Percentiles rank a stretch among this genome's conserved stretches.
Conservation (phyloP, 139 green algal genomes). For the Dunaliella primolecta region DNA sequence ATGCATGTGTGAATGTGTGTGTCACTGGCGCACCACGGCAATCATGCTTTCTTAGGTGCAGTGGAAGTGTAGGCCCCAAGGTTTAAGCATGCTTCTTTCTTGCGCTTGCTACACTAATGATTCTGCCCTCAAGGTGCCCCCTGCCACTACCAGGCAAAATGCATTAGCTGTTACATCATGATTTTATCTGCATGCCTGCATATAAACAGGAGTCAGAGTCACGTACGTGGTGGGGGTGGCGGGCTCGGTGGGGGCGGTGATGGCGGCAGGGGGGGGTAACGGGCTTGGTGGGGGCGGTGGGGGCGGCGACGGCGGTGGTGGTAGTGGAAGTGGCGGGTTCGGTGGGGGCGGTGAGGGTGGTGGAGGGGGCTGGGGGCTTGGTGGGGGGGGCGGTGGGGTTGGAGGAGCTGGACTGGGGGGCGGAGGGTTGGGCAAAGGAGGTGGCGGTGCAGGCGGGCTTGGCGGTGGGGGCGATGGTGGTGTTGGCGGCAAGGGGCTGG, state of each 20-base stretch:
- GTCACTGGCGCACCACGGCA: no score
- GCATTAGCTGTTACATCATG: no score
- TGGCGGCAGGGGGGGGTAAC: not conserved
- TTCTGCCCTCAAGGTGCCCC: no score
- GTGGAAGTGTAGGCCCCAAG: no score
- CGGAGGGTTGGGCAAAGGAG: not conserved
- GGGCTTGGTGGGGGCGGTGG: not conserved
- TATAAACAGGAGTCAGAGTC: no score
- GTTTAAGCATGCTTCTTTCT: no score
- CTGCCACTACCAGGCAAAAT: no score
- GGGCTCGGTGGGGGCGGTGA: not conserved
- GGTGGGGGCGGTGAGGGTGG: not conserved
- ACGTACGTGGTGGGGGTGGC: not conserved
- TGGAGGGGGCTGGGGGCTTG: not conserved
- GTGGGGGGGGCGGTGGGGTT: not conserved
- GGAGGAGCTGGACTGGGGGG: no score
- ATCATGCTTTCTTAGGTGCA: no score
- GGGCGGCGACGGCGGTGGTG: not conserved
- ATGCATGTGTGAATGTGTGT: no score
- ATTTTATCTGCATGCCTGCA: no score
- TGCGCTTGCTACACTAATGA: no score
- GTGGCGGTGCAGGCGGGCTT: not conserved
- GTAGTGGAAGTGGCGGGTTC: not conserved
- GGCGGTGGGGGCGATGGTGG: not conserved
- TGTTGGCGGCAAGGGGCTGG: not conserved